Percentiles rank a stretch among this genome's conserved stretches.
Conservation (phyloP, 75 land plant species). For the Isoetes taiwanensis region DNA sequence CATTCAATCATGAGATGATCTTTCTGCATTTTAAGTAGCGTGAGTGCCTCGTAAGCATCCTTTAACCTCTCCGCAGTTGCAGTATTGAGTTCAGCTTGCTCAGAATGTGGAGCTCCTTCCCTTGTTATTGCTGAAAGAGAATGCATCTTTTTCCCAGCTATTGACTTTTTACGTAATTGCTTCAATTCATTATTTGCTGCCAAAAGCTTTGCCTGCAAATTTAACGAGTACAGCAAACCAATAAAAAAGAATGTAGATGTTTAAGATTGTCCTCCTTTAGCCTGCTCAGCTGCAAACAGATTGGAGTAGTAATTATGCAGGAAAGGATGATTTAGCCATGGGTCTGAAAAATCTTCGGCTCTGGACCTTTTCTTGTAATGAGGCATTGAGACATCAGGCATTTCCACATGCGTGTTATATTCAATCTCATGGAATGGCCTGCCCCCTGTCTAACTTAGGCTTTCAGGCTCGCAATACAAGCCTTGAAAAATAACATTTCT, state of each 20-base stretch:
- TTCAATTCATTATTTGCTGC: conserved; percentile 8
- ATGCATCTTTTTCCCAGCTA: background rate
- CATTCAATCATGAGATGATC: conserved; percentile 7
- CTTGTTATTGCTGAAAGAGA: too few relatives aligned
- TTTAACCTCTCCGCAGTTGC: conserved; percentile 13
- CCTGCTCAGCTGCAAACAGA: background rate
- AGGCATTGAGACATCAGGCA: too few relatives aligned
- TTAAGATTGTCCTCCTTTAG: background rate
- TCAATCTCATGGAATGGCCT: too few relatives aligned
- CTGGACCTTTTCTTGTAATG: background rate
- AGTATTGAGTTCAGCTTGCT: conserved; percentile 12
- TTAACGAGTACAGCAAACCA: background rate
- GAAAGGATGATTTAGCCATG: too few relatives aligned
- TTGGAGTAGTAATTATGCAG: background rate
- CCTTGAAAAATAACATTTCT: too few relatives aligned
- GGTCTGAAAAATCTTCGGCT: background rate
- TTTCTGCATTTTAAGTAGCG: background rate
- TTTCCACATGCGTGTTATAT: too few relatives aligned
- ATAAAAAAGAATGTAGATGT: background rate
- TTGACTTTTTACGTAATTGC: conserved; percentile 3
- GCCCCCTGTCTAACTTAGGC: too few relatives aligned
- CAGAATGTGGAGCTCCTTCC: too few relatives aligned
- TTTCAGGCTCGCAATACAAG: too few relatives aligned
- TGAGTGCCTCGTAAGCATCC: conserved; percentile 7
- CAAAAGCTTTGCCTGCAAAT: conserved; percentile 13